Percentiles rank a stretch among this genome's conserved stretches.
These are phyloP conservation scores for Amoeboaphelidium protococcarum DNA, from an alignment of 371 early-diverging fungal genomes.

Conservation along the genomic window DNA sequence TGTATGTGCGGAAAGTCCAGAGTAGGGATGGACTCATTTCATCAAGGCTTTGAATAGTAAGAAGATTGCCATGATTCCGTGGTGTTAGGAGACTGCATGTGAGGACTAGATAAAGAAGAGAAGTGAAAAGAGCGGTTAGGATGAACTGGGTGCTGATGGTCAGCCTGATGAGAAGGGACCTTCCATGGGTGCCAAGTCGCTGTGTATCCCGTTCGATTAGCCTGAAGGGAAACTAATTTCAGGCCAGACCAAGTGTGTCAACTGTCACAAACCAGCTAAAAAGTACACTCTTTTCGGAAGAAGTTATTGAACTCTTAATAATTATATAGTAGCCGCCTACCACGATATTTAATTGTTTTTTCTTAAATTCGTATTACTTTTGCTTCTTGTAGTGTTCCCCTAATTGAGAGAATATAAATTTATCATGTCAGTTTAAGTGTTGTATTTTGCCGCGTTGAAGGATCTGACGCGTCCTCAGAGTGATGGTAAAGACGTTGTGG, in stretches of 20 bases:
- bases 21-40: slow-evolving; percentile 76
- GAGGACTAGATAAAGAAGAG: no score
- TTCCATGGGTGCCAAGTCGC: slow-evolving; percentile 96
- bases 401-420: no score
- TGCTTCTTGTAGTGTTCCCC: no score
- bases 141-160: slow-evolving; percentile 66
- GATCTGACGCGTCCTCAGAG: no score
- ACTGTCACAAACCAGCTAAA: slow-evolving; percentile 52
- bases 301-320: slow-evolving; percentile 70
- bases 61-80: slow-evolving; percentile 72
- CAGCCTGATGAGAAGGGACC: slow-evolving; percentile 81
- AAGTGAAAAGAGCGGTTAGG: slow-evolving; percentile 93
- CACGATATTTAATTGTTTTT: no score
- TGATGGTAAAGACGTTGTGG: no score
- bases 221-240: not conserved
- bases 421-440: no score
- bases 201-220: slow-evolving; percentile 94
- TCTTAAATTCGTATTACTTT: no score
- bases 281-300: slow-evolving; percentile 68
- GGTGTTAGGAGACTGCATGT: no score
- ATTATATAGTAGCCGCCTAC: no score
- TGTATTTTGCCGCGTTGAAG: no score
- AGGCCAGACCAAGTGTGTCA: slow-evolving; percentile 53
- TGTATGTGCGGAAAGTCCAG: no score
- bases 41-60: slow-evolving; percentile 65